phyloP scores from a whole-genome alignment of 2,329 filamentous ascomycete genomes.

The Fusarium avenaceum region DNA sequence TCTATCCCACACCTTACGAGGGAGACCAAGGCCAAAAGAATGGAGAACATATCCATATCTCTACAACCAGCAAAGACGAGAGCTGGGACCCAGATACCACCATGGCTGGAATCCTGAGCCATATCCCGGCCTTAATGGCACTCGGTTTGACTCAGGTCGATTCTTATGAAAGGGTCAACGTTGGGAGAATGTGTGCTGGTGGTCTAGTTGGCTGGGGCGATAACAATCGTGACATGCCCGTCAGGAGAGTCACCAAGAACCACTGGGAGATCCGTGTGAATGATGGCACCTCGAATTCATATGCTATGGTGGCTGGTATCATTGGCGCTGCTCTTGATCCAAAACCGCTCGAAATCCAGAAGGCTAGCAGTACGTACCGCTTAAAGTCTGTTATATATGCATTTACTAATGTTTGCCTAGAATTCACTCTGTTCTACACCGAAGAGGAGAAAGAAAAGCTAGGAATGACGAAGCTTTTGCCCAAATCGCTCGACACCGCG shows the following conservation, averaged over 20 bases:
- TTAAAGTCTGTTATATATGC: accelerated
- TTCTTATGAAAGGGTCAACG: constrained; percentile 1
- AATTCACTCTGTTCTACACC: constrained; percentile 9
- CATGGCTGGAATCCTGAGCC: constrained; percentile 11
- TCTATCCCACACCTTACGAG: constrained; percentile 10
- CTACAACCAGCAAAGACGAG: neutral
- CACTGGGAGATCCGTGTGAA: constrained; percentile 19
- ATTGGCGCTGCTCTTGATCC: constrained; percentile 2
- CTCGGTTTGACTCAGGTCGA: constrained; percentile 7
- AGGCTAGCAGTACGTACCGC: neutral
- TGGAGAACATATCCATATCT: constrained; percentile 25
- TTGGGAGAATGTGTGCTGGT: constrained; percentile 12
- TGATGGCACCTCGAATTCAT: constrained; percentile 12
- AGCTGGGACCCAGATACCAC: neutral
- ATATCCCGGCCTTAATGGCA: constrained; percentile 1
- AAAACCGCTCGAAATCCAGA: neutral
- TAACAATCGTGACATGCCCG: constrained; percentile 16
- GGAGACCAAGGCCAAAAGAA: constrained; percentile 6
- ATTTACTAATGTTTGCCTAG: neutral
- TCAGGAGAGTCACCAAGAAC: constrained; percentile 11
- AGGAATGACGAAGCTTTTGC: neutral
- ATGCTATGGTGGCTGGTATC: constrained; percentile 12
- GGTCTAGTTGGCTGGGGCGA: constrained; percentile 16
- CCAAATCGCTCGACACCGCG: neutral
- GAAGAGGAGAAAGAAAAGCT: constrained; percentile 5